Evolutionary conservation across 2,329 filamentous ascomycete genomes (phyloP).

Genomic region (Colletotrichum incanum): DNA sequence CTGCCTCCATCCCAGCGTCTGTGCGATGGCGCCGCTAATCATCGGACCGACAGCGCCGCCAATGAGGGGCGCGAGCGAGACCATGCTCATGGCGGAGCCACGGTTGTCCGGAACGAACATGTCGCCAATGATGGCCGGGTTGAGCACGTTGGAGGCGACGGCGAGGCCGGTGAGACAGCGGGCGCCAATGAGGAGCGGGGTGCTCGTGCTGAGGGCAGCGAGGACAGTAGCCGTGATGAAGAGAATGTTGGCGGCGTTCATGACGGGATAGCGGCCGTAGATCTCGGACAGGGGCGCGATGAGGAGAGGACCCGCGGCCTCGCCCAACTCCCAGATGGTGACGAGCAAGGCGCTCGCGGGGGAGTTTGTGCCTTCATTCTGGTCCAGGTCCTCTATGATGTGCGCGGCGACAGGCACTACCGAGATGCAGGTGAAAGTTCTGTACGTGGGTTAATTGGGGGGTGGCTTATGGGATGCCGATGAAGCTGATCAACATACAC

Average conservation of each 20-base stretch:
- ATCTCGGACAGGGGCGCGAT: constrained; percentile 76
- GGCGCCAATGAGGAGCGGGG: constrained; percentile 65
- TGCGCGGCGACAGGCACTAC: constrained; percentile 68
- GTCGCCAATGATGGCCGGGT: constrained; percentile 76
- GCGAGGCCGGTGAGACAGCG: constrained; percentile 74
- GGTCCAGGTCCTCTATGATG: constrained; percentile 65
- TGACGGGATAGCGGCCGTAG: constrained; percentile 69
- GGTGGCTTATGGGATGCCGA: not conserved
- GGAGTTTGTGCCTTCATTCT: constrained; percentile 55
- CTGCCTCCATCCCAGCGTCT: constrained; percentile 69
- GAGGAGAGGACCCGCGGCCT: constrained; percentile 72
- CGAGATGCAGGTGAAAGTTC: constrained; percentile 72
- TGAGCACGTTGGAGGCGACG: constrained; percentile 75
- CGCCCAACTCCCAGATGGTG: constrained; percentile 80
- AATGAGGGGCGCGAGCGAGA: constrained; percentile 71
- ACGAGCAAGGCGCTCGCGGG: constrained; percentile 74
- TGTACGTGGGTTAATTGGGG: constrained; percentile 45
- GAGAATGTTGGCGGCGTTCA: constrained; percentile 67
- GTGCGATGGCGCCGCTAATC: constrained; percentile 68
- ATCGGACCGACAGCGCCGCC: constrained; percentile 72
- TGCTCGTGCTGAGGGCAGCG: constrained; percentile 61
- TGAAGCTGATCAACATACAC: constrained; percentile 58
- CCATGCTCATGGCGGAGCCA: constrained; percentile 71
- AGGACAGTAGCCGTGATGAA: constrained; percentile 66
- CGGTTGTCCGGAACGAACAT: constrained; percentile 72